These are phyloP conservation scores for Sugiyamaella qingdaonensis DNA, from an alignment of 805 yeast species.

Conservation along the genomic window DNA sequence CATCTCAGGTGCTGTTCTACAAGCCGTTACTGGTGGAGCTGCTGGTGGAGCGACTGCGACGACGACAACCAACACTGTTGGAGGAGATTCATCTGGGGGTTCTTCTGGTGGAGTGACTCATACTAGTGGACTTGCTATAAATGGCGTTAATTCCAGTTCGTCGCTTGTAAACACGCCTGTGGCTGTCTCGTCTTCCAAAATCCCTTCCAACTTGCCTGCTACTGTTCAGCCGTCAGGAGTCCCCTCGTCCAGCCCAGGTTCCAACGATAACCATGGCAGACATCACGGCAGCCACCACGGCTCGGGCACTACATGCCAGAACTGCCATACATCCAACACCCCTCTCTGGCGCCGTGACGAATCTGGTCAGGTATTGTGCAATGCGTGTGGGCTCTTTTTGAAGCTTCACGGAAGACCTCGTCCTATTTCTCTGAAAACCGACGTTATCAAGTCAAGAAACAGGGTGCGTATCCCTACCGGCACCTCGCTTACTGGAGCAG, in stretches of 20 bases:
- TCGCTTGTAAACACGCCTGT: too few relatives aligned
- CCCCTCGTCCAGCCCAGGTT: background rate
- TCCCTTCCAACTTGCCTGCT: too few relatives aligned
- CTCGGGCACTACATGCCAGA: conserved; percentile 38
- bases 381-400: conserved; percentile 87
- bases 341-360: conserved; percentile 96
- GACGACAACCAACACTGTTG: too few relatives aligned
- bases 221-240: too few relatives aligned
- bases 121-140: too few relatives aligned
- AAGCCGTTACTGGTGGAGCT: too few relatives aligned
- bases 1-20: too few relatives aligned
- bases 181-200: too few relatives aligned
- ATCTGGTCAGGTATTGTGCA: conserved; percentile 83
- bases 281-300: background rate
- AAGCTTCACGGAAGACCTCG: conserved; percentile 91
- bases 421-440: conserved; percentile 87
- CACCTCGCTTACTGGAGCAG: background rate
- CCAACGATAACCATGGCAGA: background rate
- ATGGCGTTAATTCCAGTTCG: too few relatives aligned
- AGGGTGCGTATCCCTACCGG: conserved; percentile 4
- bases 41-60: too few relatives aligned
- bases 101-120: too few relatives aligned
- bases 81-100: too few relatives aligned
- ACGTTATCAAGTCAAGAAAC: conserved; percentile 87
- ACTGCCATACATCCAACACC: conserved; percentile 89